phyloP scores from a whole-genome alignment of 306 rosid genomes.

The Casuarina glauca region DNA sequence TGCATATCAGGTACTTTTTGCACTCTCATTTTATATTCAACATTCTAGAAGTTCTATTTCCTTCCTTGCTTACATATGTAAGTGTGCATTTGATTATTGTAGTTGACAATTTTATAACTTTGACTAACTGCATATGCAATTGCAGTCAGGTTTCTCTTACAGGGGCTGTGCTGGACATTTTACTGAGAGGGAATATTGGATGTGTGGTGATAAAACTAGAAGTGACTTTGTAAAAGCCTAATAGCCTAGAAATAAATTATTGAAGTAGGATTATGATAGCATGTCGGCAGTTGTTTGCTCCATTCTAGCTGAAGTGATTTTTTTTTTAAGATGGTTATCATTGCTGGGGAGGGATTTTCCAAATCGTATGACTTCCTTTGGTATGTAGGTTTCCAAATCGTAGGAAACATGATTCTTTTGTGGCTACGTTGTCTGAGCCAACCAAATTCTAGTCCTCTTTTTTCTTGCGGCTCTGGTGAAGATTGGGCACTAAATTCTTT shows the following conservation, averaged over 20 bases:
- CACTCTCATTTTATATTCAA: slow-evolving; percentile 3
- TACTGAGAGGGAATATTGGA: not conserved
- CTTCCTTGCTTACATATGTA: not conserved
- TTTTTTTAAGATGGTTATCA: not conserved
- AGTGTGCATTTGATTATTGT: slow-evolving; percentile 15
- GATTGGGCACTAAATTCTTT: not conserved
- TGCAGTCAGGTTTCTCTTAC: not conserved
- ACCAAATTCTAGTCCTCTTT: not conserved
- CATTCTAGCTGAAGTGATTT: not conserved
- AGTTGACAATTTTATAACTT: not conserved
- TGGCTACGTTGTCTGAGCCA: not conserved
- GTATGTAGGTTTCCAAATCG: not conserved
- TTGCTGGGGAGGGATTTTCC: not conserved
- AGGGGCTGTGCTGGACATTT: not conserved
- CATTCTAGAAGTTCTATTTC: not conserved
- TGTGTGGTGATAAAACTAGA: not conserved
- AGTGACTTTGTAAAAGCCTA: not conserved
- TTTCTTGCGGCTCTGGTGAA: not conserved
- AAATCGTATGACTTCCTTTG: not conserved
- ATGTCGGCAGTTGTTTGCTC: not conserved
- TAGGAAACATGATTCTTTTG: not conserved
- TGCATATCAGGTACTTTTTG: slow-evolving; percentile 66
- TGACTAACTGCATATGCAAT: not conserved
- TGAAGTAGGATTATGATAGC: not conserved
- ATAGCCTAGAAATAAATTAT: not conserved